Base-by-base conservation (phyloP, 208 protist species). In the Leptomonas seymouri region DNA sequence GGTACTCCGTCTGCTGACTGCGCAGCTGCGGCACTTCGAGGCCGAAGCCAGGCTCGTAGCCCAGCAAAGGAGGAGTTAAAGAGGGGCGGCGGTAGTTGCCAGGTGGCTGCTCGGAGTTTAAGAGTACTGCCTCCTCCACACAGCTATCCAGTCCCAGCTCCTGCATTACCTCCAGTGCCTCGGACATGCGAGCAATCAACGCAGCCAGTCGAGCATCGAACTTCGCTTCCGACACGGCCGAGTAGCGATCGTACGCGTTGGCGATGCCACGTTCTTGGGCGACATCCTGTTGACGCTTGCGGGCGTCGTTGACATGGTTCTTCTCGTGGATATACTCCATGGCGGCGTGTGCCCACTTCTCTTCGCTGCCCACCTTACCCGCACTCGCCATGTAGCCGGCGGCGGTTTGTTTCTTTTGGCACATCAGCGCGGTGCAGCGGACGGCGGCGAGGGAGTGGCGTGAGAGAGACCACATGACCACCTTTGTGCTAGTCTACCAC, bases 291-390 rank as follows among this genome's bases (percentile, higher is more conserved):
- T 93, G 83, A 15, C 89, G 81, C 75, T 97, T 97, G 9, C 85
- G 71, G 12, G 75, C 67, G 51, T 96, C 91, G 63, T 90, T 93
- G 34, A 88, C 81, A 68, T 93, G 91, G 23, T 86, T 85, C 74
- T 90, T 87, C 49, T 96, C 88, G 73, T 96, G 87, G 58, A 96
- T 85, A 76, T 96, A 96, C 77, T 93, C 86, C 86, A 96, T 93
- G 44, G 85, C 87, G 6, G 85, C 85, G 50, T 96, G 91, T 1
- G 88, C 88, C 88, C 88, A 96, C 76, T 94, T 93, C 78, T 96
- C 91, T 14, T 96, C 91, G 48, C 75, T 80, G 21, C 91, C 91
- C 25, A 86, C 77, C 72, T 93, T 93, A 0, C 86, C 84, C 20
- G 84, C 86, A 53, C 64, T 82, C 7, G 84, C 85, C 77, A 90